Evolutionary conservation across 768 basidiomycete species (phyloP).

Genomic region (Cystofilobasidium bisporidii): DNA sequence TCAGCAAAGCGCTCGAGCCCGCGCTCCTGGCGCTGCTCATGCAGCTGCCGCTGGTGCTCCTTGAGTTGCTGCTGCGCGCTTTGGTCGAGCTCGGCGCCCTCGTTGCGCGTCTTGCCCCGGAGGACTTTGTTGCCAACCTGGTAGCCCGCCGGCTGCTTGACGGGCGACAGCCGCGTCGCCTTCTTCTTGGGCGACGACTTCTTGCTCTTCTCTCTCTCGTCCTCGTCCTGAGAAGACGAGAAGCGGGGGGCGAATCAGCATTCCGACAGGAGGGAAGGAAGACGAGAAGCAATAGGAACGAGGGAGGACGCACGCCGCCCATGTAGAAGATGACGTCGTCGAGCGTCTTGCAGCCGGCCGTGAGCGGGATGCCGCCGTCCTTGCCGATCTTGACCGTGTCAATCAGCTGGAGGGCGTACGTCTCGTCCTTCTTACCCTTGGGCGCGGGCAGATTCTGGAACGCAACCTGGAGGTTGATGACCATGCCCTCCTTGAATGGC

Average conservation of each 20-base stretch:
- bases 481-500: constrained; percentile 65
- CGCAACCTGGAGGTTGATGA: constrained; percentile 72
- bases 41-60: constrained; percentile 79
- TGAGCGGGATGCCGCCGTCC: constrained; percentile 52
- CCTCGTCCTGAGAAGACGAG: constrained; percentile 42
- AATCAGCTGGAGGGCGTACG: constrained; percentile 76
- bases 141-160: constrained; percentile 49
- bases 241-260: background rate
- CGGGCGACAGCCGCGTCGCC: constrained; percentile 47
- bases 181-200: constrained; percentile 47
- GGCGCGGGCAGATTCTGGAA: constrained; percentile 72
- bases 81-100: constrained; percentile 62
- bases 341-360: constrained; percentile 69
- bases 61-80: constrained; percentile 67
- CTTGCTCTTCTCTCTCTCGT: constrained; percentile 40
- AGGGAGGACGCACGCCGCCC: constrained; percentile 28
- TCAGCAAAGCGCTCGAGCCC: constrained; percentile 77
- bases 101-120: constrained; percentile 72
- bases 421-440: constrained; percentile 51
- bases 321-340: constrained; percentile 82
- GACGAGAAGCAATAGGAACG: too few species aligned
- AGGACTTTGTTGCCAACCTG: constrained; percentile 75
- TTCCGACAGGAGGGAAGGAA: too few species aligned
- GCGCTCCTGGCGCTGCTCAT: constrained; percentile 61
- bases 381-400: constrained; percentile 75